phyloP scores from a whole-genome alignment of 371 early-diverging fungal species.

The Mortierella sp. region DNA sequence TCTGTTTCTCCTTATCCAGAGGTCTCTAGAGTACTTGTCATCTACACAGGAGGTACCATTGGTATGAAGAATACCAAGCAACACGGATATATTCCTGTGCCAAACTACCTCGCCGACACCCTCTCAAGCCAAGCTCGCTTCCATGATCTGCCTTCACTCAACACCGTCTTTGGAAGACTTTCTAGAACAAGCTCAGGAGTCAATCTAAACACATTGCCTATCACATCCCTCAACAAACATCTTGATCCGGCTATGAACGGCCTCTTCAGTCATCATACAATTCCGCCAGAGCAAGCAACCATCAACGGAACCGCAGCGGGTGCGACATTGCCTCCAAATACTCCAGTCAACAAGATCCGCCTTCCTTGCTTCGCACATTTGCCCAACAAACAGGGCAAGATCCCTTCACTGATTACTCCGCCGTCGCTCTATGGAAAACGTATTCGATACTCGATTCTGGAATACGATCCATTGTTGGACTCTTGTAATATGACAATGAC shows the following conservation, averaged over 20 bases:
- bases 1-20: slow-evolving; percentile 58
- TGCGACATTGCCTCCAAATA: slow-evolving; percentile 40
- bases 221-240: slow-evolving; percentile 27
- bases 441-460: slow-evolving; percentile 90
- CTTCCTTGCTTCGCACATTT: slow-evolving; percentile 47
- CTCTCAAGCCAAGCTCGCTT: slow-evolving; percentile 86
- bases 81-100: slow-evolving; percentile 85
- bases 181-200: slow-evolving; percentile 47
- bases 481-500: slow-evolving; percentile 95
- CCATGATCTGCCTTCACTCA: slow-evolving; percentile 78
- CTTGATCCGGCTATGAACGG: slow-evolving; percentile 47
- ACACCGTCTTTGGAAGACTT: slow-evolving; percentile 54
- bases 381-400: slow-evolving; percentile 51
- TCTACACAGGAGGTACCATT: slow-evolving; percentile 97
- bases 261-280: slow-evolving; percentile 33
- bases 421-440: slow-evolving; percentile 92
- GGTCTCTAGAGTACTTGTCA: slow-evolving; percentile 85
- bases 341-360: slow-evolving; percentile 50
- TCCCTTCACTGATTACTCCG: slow-evolving; percentile 91
- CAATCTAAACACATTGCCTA: slow-evolving; percentile 29
- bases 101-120: slow-evolving; percentile 82
- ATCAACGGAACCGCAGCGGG: slow-evolving; percentile 42
- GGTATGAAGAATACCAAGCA: slow-evolving; percentile 89
- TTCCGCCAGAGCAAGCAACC: slow-evolving; percentile 39
- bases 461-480: slow-evolving; percentile 94